Conservation (phyloP, 768 basidiomycete genomes). For the Tylopilus sp. region DNA sequence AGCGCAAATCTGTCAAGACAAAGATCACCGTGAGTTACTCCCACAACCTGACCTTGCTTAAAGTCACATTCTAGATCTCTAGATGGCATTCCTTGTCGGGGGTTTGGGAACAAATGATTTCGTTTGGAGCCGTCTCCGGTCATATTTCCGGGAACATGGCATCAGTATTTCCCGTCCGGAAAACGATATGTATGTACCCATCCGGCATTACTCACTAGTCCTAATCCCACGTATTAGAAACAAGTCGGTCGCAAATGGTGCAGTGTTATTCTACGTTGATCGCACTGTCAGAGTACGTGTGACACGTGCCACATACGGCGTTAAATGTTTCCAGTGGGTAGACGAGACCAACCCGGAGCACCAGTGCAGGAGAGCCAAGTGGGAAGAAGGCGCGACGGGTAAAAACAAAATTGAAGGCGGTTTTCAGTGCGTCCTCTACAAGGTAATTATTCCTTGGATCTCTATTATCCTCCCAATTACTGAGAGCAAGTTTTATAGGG, state of each 20-base stretch:
- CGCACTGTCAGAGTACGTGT: not conserved
- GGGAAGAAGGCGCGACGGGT: not conserved
- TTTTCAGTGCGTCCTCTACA: too few relatives aligned
- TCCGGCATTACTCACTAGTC: not conserved
- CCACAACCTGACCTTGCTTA: too few relatives aligned
- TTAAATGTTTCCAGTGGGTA: not conserved
- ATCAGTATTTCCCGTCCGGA: conserved; percentile 6
- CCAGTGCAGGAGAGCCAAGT: not conserved
- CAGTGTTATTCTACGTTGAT: conserved; percentile 2
- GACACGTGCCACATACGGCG: conserved; percentile 3
- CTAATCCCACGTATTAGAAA: conserved; percentile 1
- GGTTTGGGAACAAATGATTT: not conserved
- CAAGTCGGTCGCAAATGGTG: conserved; percentile 10
- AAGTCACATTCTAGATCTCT: not conserved
- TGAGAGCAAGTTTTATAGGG: not conserved
- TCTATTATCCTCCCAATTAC: not conserved
- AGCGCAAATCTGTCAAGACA: not conserved
- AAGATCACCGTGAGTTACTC: conserved; percentile 3
- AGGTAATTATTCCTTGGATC: not conserved
- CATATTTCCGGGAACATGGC: not conserved
- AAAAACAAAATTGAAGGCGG: too few relatives aligned
- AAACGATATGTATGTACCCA: conserved; percentile 4
- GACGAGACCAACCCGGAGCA: conserved; percentile 5
- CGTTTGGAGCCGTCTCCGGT: conserved; percentile 6
- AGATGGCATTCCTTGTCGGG: not conserved